These are phyloP conservation scores for Emmonsiellopsis sp. DNA, from an alignment of 2,329 filamentous ascomycete genomes.

Conservation along the genomic window DNA sequence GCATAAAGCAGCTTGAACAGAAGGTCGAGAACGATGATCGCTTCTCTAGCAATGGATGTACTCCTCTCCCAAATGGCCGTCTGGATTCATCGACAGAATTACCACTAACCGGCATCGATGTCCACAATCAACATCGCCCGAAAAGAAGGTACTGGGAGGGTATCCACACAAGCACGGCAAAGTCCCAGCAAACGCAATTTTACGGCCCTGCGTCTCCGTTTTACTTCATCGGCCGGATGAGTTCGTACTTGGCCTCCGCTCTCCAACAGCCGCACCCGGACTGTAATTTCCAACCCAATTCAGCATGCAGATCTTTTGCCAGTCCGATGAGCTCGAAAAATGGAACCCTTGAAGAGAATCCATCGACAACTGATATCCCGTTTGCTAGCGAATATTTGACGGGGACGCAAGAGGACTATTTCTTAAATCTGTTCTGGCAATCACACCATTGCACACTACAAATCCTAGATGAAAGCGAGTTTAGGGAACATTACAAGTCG, in stretches of 20 bases:
- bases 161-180: conserved; percentile 29
- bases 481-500: conserved; percentile 36
- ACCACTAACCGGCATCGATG: not conserved
- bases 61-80: not conserved
- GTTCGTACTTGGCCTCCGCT: conserved; percentile 25
- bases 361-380: conserved; percentile 8
- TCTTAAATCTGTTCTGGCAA: conserved; percentile 42
- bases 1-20: conserved; percentile 23
- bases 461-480: conserved; percentile 38
- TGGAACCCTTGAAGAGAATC: conserved; percentile 1
- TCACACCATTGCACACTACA: conserved; percentile 34
- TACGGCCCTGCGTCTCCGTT: conserved; percentile 39
- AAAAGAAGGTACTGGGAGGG: conserved; percentile 28
- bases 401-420: conserved; percentile 38
- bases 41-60: conserved; percentile 1
- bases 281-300: conserved; percentile 23
- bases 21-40: conserved; percentile 22
- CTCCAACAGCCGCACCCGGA: conserved; percentile 26
- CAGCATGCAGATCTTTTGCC: conserved; percentile 12
- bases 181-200: conserved; percentile 30
- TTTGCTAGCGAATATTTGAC: conserved; percentile 23
- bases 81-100: not conserved
- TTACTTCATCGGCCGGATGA: conserved; percentile 39
- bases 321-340: conserved; percentile 10
- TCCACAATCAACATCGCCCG: conserved; percentile 8